Percentiles rank a stretch among this genome's conserved stretches.
These are phyloP conservation scores for Pterula multifida DNA, from an alignment of 1,284 basidiomycete genomes.

Conservation along the genomic window DNA sequence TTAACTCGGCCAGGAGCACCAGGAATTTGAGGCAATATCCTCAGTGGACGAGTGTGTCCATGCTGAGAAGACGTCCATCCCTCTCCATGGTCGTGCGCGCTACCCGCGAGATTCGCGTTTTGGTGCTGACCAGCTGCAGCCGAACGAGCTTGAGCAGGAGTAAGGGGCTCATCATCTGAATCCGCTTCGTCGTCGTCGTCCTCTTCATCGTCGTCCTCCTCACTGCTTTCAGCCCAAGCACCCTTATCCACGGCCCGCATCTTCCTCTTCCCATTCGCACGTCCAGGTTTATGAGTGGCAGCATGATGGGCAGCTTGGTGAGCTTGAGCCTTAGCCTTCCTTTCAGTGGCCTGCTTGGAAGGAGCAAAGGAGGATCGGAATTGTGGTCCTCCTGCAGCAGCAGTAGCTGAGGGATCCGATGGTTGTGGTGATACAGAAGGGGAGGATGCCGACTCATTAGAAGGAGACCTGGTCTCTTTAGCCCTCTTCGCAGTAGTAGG, in stretches of 20 bases:
- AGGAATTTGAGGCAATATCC: slow-evolving; percentile 35
- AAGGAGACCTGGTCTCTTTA: slow-evolving; percentile 14
- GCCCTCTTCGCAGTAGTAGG: slow-evolving; percentile 10
- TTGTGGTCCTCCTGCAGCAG: slow-evolving; percentile 14
- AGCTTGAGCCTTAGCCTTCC: slow-evolving; percentile 72
- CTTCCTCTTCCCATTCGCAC: slow-evolving; percentile 41
- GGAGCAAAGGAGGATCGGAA: slow-evolving; percentile 78
- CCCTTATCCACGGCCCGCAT: slow-evolving; percentile 28
- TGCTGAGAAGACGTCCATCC: slow-evolving; percentile 9
- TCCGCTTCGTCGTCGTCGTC: slow-evolving; percentile 67
- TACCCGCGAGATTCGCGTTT: slow-evolving; percentile 10
- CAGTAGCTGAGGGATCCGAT: slow-evolving; percentile 12
- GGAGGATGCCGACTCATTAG: slow-evolving; percentile 4
- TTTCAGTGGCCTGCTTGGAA: slow-evolving; percentile 67
- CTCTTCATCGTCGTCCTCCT: slow-evolving; percentile 74
- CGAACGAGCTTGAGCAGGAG: slow-evolving; percentile 15
- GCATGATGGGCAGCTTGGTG: slow-evolving; percentile 70
- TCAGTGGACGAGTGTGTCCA: slow-evolving; percentile 25
- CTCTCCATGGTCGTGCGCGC: slow-evolving; percentile 7
- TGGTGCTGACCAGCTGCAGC: slow-evolving; percentile 16
- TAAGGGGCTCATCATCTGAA: slow-evolving; percentile 40
- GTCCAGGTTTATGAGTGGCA: slow-evolving; percentile 61
- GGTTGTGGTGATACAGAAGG: slow-evolving; percentile 10
- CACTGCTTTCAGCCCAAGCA: slow-evolving; percentile 66
- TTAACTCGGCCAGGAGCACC: slow-evolving; percentile 14